These are phyloP conservation scores for Sporothrix variecibatus DNA, from an alignment of 2,329 filamentous ascomycete species.

Conservation along the genomic window DNA sequence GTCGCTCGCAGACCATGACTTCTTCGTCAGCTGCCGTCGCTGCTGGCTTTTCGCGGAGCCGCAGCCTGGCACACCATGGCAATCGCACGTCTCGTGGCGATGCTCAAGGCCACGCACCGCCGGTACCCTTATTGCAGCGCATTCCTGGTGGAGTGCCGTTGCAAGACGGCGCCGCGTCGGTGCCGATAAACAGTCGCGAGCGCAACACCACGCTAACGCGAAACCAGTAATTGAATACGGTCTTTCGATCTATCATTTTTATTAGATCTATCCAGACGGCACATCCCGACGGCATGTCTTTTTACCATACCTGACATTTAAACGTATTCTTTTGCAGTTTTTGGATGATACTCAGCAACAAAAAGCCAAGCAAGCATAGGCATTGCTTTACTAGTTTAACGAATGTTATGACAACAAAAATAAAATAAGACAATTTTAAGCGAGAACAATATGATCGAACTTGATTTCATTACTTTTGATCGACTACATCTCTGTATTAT, in stretches of 20 bases:
- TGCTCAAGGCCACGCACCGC: conserved; percentile 17
- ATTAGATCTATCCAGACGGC: background rate
- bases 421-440: background rate
- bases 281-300: background rate
- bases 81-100: background rate
- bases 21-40: conserved; percentile 26
- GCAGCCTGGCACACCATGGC: conserved; percentile 24
- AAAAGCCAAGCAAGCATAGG: background rate
- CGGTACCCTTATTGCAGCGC: conserved; percentile 24
- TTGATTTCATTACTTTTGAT: conserved; percentile 7
- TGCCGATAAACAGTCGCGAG: background rate
- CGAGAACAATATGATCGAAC: background rate
- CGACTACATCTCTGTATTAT: background rate
- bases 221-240: background rate
- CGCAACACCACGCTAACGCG: background rate
- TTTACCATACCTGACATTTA: background rate
- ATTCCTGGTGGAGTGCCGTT: conserved; percentile 20
- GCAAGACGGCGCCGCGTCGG: conserved; percentile 14
- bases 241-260: background rate
- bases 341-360: background rate
- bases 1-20: conserved; percentile 30
- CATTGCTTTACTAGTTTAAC: background rate
- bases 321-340: background rate
- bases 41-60: conserved; percentile 21
- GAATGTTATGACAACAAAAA: conserved; percentile 1